Conservation (phyloP, 2,329 filamentous ascomycete species). For the Fusarium staphyleae region DNA sequence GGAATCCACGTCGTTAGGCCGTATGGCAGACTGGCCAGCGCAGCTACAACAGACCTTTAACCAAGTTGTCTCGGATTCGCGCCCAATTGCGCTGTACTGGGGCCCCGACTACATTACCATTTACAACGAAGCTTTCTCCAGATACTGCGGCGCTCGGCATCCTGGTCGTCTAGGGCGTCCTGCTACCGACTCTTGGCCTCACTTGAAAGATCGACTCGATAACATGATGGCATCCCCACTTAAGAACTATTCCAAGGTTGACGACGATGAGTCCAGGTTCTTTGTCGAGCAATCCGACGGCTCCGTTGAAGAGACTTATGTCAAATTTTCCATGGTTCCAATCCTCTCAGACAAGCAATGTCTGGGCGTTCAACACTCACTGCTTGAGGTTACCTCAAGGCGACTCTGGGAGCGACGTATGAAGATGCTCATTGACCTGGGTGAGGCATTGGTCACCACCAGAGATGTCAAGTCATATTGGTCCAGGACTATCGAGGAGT, state of each 20-base stretch:
- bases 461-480: slow-evolving; percentile 57
- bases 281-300: slow-evolving; percentile 54
- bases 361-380: slow-evolving; percentile 56
- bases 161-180: slow-evolving; percentile 67
- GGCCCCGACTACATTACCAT: slow-evolving; percentile 67
- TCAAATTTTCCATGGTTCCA: slow-evolving; percentile 57
- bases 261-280: slow-evolving; percentile 56
- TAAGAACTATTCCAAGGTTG: slow-evolving; percentile 46
- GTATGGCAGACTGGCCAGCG: slow-evolving; percentile 55
- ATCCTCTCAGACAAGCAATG: slow-evolving; percentile 52
- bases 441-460: slow-evolving; percentile 52
- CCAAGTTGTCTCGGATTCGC: slow-evolving; percentile 53
- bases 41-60: slow-evolving; percentile 55
- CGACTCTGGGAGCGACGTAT: slow-evolving; percentile 58
- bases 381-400: slow-evolving; percentile 56
- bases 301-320: slow-evolving; percentile 55
- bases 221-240: slow-evolving; percentile 39
- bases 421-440: slow-evolving; percentile 58
- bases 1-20: slow-evolving; percentile 55
- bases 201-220: slow-evolving; percentile 54
- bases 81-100: slow-evolving; percentile 69
- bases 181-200: slow-evolving; percentile 66
- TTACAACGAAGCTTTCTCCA: slow-evolving; percentile 72
- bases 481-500: slow-evolving; percentile 53
- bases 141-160: slow-evolving; percentile 70